Conservation (phyloP, 2,329 filamentous ascomycete species). For the Fusarium subglutinans region DNA sequence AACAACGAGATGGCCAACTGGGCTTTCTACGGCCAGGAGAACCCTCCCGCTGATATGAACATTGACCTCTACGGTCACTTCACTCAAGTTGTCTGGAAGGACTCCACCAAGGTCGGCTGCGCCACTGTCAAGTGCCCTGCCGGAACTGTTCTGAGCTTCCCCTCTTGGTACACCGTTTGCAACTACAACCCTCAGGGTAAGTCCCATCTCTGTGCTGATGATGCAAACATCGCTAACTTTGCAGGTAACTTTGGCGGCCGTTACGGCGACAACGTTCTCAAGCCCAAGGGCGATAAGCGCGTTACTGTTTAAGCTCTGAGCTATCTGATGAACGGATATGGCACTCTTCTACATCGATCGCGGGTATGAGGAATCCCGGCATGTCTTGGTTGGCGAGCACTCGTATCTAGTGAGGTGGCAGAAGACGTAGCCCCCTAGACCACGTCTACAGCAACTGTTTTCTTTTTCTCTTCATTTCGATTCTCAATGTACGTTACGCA, state of each 20-base stretch:
- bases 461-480: constrained; percentile 42
- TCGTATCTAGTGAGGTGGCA: constrained; percentile 24
- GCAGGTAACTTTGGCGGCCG: constrained; percentile 63
- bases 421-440: constrained; percentile 16
- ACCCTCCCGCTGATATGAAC: constrained; percentile 65
- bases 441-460: constrained; percentile 31
- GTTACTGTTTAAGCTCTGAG: constrained; percentile 41
- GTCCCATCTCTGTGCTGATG: constrained; percentile 40
- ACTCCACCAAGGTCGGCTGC: constrained; percentile 51
- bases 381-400: constrained; percentile 27
- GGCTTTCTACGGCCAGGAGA: constrained; percentile 66
- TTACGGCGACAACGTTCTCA: constrained; percentile 61
- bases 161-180: constrained; percentile 83
- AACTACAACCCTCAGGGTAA: constrained; percentile 83
- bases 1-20: constrained; percentile 75
- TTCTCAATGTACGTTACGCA: constrained; percentile 51
- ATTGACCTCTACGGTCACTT: constrained; percentile 72
- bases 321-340: constrained; percentile 18
- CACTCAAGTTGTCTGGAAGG: constrained; percentile 56
- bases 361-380: constrained; percentile 5
- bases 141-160: constrained; percentile 59
- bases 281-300: constrained; percentile 45
- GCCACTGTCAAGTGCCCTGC: constrained; percentile 76
- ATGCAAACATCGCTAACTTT: neutral
- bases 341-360: constrained; percentile 13